phyloP scores from a whole-genome alignment of 2,329 filamentous ascomycete genomes.

The Daldinia sp. region DNA sequence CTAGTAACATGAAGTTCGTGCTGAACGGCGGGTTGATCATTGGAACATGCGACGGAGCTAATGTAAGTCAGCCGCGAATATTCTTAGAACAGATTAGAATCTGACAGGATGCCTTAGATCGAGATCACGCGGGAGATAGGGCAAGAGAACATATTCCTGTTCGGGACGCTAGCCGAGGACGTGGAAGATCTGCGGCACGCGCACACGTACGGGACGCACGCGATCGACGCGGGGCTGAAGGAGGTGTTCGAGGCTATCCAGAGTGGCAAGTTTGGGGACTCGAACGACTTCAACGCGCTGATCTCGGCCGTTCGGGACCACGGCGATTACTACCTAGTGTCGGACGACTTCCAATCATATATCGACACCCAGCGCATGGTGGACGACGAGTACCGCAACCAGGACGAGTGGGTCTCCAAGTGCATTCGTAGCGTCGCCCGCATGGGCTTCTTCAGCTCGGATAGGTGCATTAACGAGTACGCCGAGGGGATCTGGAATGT shows the following conservation, averaged over 20 bases:
- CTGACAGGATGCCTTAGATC: slow-evolving; percentile 63
- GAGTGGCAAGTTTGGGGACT: slow-evolving; percentile 80
- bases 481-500: slow-evolving; percentile 98
- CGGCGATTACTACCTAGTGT: slow-evolving; percentile 97
- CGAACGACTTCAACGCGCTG: slow-evolving; percentile 80
- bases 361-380: slow-evolving; percentile 89
- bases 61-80: slow-evolving; percentile 66
- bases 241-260: slow-evolving; percentile 88
- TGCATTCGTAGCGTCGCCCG: slow-evolving; percentile 85
- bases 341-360: slow-evolving; percentile 96
- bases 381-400: slow-evolving; percentile 89
- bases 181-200: slow-evolving; percentile 94
- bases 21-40: slow-evolving; percentile 97
- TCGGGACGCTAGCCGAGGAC: slow-evolving; percentile 93
- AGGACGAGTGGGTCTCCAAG: slow-evolving; percentile 92
- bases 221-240: slow-evolving; percentile 77
- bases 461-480: slow-evolving; percentile 96
- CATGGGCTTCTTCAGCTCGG: slow-evolving; percentile 98
- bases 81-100: not conserved
- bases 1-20: slow-evolving; percentile 99
- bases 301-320: slow-evolving; percentile 88
- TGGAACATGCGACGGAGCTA: slow-evolving; percentile 96
- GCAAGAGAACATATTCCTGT: slow-evolving; percentile 98
- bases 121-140: slow-evolving; percentile 98
- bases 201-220: slow-evolving; percentile 84